Base-by-base conservation (phyloP, 2,329 filamentous ascomycete species). In the Elsinoe necatrix region DNA sequence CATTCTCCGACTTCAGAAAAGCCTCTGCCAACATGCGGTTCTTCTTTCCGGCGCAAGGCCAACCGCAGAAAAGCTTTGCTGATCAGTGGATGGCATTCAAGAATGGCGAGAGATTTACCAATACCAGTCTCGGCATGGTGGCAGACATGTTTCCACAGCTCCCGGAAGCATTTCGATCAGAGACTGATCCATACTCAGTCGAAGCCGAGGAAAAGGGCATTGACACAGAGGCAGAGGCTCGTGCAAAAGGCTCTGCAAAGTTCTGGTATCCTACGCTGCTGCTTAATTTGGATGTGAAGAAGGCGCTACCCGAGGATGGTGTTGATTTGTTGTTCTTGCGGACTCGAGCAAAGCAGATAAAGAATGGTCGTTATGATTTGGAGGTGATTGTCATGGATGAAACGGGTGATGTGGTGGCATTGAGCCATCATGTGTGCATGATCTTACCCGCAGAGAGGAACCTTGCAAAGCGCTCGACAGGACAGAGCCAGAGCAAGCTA, bases 201-300 rank as follows among this genome's bases (percentile, higher is more conserved):
- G 61, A 65, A 12, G 61, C 62, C 11, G 61, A 62, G 18, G 62
- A 68, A 4, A 63, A 64, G 43, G 62, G 57, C 18, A 63, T 57
- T 25, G 54, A 56, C 41, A 66, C 63, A 29, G 59, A 54, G 62
- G 58, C 52, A 23, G 59, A 62, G 14, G 58, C 65, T 43, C 57
- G 67, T 52, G 64, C 67, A 37, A 51, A 64, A 41, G 60, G 59
- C 29, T 61, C 60, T 61, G 66, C 71, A 55, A 68, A 66, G 18
- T 82, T 81, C 63, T 90, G 86, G 87, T 89, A 88, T 67, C 87
- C 87, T 0, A 95, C 88, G 0, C 69, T 95, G 1, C 73, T 84
- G 16, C 71, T 93, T 66, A 89, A 87, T 66, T 64, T 95, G 20
- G 88, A 95, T 60, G 74, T 90, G 37, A 93, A 92, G 74, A 87